Evolutionary conservation across 1,284 basidiomycete species (phyloP), one percentile per base, ranked within the genome.

Genomic region (Cryptococcus maquisensis): DNA sequence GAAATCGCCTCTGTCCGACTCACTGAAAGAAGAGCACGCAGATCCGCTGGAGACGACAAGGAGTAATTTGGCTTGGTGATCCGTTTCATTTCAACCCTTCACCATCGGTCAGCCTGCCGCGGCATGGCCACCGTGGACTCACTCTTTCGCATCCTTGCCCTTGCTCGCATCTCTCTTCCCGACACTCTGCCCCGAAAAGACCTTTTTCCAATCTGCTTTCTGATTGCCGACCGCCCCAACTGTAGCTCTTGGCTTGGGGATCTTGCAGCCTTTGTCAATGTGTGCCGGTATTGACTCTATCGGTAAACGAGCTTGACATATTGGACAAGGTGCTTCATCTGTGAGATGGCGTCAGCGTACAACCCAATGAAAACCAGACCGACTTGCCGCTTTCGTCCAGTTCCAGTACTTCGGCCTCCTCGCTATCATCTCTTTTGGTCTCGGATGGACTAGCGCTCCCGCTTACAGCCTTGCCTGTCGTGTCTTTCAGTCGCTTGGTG

Each of bases 1-100:
- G n/a, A n/a, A 32, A 21, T 15, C 21, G 18, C 8, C 20, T 18
- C 13, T 37, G 10, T 28, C 23, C 4, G 12, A 55, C 71, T 52
- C 37, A 73, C 71, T 0, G 56, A 40, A 2, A 73, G 59, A 16
- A 73, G 45, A 0, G 48, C 54, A 20, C 68, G 59, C 4, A 76
- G 59, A 7, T 76, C 75, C n/a, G 62, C 59, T 1, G 67, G 66
- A 3, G 56, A 59, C 1, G 67, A 62, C 5, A 76, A 59, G n/a
- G 63, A 47, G 52, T 74, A 75, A 57, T 76, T 76, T 8, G 75
- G 75, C 52, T 75, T 75, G 3, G 61, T 64, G 41, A 76, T 73
- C 24, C 67, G 66, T 43, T 71, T 71, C 61, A 69, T 60, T 35
- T 65, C 62, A 9, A 62, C 51, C 20, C 65, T 71, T 51, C 37